Evolutionary conservation across 2,329 filamentous ascomycete genomes (phyloP), one percentile per base, ranked within the genome.

Genomic region (Penicillium palitans): DNA sequence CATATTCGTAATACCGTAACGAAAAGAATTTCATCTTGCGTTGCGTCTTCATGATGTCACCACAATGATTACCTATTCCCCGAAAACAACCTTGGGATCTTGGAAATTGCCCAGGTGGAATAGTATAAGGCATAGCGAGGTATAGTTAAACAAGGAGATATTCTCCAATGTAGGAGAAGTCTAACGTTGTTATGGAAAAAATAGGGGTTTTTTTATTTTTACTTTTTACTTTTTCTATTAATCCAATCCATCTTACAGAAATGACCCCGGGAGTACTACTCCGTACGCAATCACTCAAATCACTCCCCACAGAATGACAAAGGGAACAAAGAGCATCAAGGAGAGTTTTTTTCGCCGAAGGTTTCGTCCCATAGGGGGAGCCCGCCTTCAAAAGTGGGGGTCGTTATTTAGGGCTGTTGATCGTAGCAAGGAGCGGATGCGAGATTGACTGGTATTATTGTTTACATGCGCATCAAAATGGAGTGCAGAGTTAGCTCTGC

Each of bases 1-100:
- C 2, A 21, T 21, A 17, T n/a, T 13, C 9, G 24, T 29, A 57
- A 33, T 59, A 57, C 57, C 8, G n/a, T 57, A 45, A 37, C 15
- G 7, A 29, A 21, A 27, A 10, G 6, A 33, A 37, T 25, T 19
- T 21, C 13, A 7, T 33, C 17, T 48, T 19, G n/a, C 40, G 41
- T 52, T 54, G 45, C 62, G 56, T 62, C 59, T 59, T 62, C 56
- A 66, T 68, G 66, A 68, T 68, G 66, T 68, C 66, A 66, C 59
- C 47, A n/a, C 40, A 21, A 5, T 31, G 21, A 35, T 46, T 17
- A 49, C 24, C 12, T 6, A 24, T 41, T 21, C 8, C 41, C 25
- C 15, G 21, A 35, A 37, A 9, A 47, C 15, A 9, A n/a, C 40
- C 13, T n/a, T 15, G 6, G 0, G 6, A 35, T 21, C 13, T n/a